phyloP scores from a whole-genome alignment of 2,329 filamentous ascomycete genomes.

The Lecanosticta acicola region DNA sequence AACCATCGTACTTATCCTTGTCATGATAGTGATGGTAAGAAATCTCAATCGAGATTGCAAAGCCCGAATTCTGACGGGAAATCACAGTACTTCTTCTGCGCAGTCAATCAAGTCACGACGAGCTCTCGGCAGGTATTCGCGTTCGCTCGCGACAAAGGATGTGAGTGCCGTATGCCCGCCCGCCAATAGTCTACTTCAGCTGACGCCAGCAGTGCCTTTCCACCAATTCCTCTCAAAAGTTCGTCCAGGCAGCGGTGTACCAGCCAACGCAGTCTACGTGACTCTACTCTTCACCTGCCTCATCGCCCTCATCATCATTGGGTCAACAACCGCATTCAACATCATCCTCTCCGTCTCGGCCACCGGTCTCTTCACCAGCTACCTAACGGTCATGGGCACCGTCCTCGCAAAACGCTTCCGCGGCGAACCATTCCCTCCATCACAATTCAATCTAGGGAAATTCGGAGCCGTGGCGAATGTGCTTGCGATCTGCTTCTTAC shows the following conservation, averaged over 20 bases:
- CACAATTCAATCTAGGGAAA: constrained; percentile 21
- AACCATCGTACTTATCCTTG: constrained; percentile 20
- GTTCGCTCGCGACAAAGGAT: constrained; percentile 27
- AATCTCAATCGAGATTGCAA: too few species aligned
- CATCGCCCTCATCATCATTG: constrained; percentile 34
- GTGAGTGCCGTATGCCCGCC: not conserved
- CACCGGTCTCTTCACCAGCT: constrained; percentile 22
- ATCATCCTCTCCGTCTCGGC: constrained; percentile 38
- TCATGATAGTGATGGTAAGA: constrained; percentile 23
- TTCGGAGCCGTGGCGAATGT: constrained; percentile 28
- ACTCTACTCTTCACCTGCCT: constrained; percentile 26
- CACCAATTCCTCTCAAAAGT: constrained; percentile 22
- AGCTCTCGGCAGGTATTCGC: constrained; percentile 27
- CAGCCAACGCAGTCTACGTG: constrained; percentile 27
- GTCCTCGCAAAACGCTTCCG: constrained; percentile 20
- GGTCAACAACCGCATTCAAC: constrained; percentile 38
- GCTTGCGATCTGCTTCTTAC: constrained; percentile 17
- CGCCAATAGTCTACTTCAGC: not conserved
- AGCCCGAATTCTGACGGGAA: too few species aligned
- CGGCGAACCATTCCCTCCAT: constrained; percentile 18
- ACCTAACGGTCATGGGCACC: constrained; percentile 21
- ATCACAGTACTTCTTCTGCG: constrained; percentile 22
- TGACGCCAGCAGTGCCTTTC: constrained; percentile 20
- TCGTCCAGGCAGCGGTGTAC: constrained; percentile 24
- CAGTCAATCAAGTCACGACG: constrained; percentile 28